phyloP scores from a whole-genome alignment of 495 filamentous ascomycete species.

The Aspergillus panamensis region DNA sequence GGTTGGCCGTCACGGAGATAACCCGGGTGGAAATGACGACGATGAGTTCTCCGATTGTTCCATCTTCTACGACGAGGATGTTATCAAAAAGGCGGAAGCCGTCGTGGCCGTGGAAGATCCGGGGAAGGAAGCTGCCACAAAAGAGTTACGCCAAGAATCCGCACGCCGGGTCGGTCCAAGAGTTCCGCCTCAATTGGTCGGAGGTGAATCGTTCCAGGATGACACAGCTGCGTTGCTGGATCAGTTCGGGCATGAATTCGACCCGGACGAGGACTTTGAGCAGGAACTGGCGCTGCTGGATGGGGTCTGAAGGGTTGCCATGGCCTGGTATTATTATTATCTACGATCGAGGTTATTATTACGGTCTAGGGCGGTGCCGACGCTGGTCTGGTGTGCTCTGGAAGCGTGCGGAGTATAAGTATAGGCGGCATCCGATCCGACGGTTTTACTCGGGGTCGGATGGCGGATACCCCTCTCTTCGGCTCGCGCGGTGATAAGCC shows the following conservation, averaged over 20 bases:
- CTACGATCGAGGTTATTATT: background rate
- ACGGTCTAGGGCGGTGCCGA: background rate
- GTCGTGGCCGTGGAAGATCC: slow-evolving; percentile 6
- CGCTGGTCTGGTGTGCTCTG: background rate
- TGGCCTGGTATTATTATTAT: background rate
- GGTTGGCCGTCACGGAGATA: background rate
- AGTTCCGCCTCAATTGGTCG: background rate
- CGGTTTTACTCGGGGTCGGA: slow-evolving; percentile 28
- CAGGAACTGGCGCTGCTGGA: slow-evolving; percentile 27
- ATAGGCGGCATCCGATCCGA: slow-evolving; percentile 34
- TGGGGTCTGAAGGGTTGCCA: slow-evolving; percentile 8
- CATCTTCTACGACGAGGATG: slow-evolving; percentile 36
- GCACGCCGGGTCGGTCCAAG: background rate
- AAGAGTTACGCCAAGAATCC: background rate
- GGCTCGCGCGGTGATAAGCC: slow-evolving; percentile 21
- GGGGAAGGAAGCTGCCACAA: background rate
- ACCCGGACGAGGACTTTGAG: slow-evolving; percentile 28
- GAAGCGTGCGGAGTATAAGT: background rate
- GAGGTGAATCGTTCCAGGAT: slow-evolving; percentile 38
- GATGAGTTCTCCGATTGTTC: slow-evolving; percentile 45
- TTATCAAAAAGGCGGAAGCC: slow-evolving; percentile 29
- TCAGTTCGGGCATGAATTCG: slow-evolving; percentile 32
- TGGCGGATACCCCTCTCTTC: slow-evolving; percentile 20
- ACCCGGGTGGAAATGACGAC: slow-evolving; percentile 15
- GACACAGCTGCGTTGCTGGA: slow-evolving; percentile 40